A percentile compares a stretch with the other conserved stretches of the same genome.
These are phyloP conservation scores for Schwanniomyces vanrijiae DNA, from an alignment of 805 yeast species.

Conservation along the genomic window DNA sequence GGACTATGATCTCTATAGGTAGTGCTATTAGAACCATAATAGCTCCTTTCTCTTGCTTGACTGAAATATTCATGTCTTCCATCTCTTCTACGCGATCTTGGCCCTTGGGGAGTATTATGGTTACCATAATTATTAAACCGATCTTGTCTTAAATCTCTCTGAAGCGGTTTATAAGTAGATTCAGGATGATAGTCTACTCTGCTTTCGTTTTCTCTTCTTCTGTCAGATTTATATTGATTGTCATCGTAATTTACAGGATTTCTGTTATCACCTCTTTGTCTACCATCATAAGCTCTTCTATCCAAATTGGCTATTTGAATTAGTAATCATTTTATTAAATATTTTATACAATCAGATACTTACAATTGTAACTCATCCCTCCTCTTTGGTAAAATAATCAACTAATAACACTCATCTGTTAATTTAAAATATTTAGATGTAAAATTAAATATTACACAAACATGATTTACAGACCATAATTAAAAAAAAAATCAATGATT, in stretches of 20 bases:
- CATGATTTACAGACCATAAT: too few species aligned
- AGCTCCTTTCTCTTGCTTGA: constrained; percentile 8
- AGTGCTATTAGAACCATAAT: not conserved
- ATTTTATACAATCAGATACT: not conserved
- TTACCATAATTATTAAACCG: not conserved
- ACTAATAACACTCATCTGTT: not conserved
- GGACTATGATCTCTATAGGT: constrained; percentile 1
- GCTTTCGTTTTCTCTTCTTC: constrained; percentile 1
- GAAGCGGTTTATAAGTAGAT: not conserved
- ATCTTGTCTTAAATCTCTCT: not conserved
- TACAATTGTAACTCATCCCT: not conserved
- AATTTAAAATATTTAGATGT: too few species aligned
- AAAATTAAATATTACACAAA: constrained; percentile 2
- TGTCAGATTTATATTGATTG: constrained; percentile 1
- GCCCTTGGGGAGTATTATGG: not conserved
- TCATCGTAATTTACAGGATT: not conserved
- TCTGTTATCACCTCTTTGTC: constrained; percentile 2
- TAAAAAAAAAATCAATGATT: too few species aligned
- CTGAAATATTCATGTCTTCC: constrained; percentile 1
- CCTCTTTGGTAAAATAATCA: not conserved
- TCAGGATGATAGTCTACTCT: not conserved
- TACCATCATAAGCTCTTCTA: not conserved
- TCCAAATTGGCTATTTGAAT: not conserved
- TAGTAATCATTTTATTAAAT: not conserved
- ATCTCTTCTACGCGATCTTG: not conserved